A percentile compares a stretch with the other conserved stretches of the same genome.
Conservation (phyloP, 805 yeast genomes). For the Schizosaccharomyces osmophilus region DNA sequence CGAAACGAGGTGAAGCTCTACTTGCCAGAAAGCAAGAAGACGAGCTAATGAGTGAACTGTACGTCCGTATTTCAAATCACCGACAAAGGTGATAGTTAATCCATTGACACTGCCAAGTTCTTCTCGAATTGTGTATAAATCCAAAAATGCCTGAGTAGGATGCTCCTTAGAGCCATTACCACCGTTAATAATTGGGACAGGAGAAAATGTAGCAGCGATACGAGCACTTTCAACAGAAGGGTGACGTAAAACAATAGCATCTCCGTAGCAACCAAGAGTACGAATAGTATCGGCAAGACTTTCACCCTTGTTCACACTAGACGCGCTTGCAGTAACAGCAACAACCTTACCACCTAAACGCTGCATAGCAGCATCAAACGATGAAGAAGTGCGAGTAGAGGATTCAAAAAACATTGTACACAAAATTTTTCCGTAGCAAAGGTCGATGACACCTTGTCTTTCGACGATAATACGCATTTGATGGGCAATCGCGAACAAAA, state of each 20-base stretch:
- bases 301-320: constrained; percentile 97
- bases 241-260: constrained; percentile 91
- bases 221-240: constrained; percentile 81
- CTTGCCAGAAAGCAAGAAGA: constrained; percentile 75
- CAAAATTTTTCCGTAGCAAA: constrained; percentile 69
- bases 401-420: constrained; percentile 97
- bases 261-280: constrained; percentile 83
- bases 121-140: constrained; percentile 92
- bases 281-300: constrained; percentile 90
- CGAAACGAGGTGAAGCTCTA: constrained; percentile 70
- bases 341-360: constrained; percentile 95
- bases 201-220: constrained; percentile 86
- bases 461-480: constrained; percentile 93
- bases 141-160: constrained; percentile 95
- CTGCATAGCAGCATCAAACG: constrained; percentile 98
- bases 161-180: constrained; percentile 92
- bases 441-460: constrained; percentile 80
- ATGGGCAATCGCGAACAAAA: constrained; percentile 87
- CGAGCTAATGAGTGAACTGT: constrained; percentile 92
- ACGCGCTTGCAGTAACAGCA: constrained; percentile 56
- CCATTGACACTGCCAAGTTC: constrained; percentile 97
- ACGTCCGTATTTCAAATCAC: constrained; percentile 93
- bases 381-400: constrained; percentile 85
- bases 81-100: constrained; percentile 93
- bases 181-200: constrained; percentile 90